Conservation (phyloP, 2,329 filamentous ascomycete genomes). For the Fusarium coicis region DNA sequence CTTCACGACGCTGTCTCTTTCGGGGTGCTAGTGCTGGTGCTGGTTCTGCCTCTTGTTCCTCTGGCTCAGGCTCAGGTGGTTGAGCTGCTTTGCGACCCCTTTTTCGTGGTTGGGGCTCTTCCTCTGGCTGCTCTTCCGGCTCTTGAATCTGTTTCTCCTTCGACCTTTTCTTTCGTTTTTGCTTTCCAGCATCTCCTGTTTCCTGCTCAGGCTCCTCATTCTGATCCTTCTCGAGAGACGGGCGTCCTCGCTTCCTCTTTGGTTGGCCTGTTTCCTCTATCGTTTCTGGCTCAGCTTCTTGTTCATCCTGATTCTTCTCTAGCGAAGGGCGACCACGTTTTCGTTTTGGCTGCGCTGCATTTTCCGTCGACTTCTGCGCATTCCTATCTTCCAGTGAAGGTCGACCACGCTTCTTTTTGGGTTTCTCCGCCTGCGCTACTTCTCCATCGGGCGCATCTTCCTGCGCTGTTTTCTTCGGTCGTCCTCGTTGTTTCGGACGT, state of each 20-base stretch:
- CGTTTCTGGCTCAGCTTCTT: slow-evolving; percentile 1
- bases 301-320: slow-evolving; percentile 16
- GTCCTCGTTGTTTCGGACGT: slow-evolving; percentile 38
- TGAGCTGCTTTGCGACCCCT: slow-evolving; percentile 13
- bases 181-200: slow-evolving; percentile 23
- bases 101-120: slow-evolving; percentile 24
- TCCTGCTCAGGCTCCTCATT: not conserved
- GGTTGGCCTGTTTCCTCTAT: slow-evolving; percentile 37
- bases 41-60: slow-evolving; percentile 5
- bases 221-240: slow-evolving; percentile 40
- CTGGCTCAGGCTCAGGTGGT: slow-evolving; percentile 19
- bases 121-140: slow-evolving; percentile 16
- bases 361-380: slow-evolving; percentile 16
- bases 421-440: slow-evolving; percentile 17
- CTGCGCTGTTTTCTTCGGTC: slow-evolving; percentile 19
- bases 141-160: slow-evolving; percentile 18
- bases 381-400: slow-evolving; percentile 36
- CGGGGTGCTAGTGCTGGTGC: slow-evolving; percentile 2
- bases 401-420: slow-evolving; percentile 45
- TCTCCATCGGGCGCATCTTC: slow-evolving; percentile 10
- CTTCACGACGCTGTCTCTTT: slow-evolving; percentile 26
- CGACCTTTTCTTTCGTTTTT: slow-evolving; percentile 22
- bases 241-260: slow-evolving; percentile 52
- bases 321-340: slow-evolving; percentile 51
- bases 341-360: slow-evolving; percentile 46